Base-by-base conservation (phyloP, 495 filamentous ascomycete species). In the Staphylotrichum longicolle region DNA sequence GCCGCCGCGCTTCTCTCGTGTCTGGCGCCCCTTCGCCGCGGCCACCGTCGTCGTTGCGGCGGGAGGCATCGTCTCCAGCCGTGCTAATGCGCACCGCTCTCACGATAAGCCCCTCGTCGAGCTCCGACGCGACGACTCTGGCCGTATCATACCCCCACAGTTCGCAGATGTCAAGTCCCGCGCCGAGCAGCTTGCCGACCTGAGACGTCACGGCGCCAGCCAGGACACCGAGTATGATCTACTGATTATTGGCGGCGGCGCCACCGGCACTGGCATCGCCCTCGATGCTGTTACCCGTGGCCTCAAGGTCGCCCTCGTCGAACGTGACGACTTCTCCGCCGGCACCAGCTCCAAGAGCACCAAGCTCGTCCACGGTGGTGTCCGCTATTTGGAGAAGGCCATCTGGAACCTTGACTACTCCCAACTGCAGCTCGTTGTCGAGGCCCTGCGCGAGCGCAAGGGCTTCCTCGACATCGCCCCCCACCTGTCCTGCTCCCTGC, bases 291-390 rank as follows among this genome's bases (percentile, higher is more conserved):
- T 87, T 37, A 96, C 93, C 2, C 82, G 94, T 74, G 94, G 94
- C 6, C 77, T 98, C 67, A 94, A 89, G 77, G 94, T 98, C 45
- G 94, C 94, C 41, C 73, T 96, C 47, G 87, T 98, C 15, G 94
- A 98, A 73, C 80, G 91, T 54, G 94, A 97, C 69, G 94, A 98
- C 74, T 98, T 98, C 75, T 89, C 86, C 68, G 84, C 86, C 63
- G 94, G 94, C 30, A 98, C 94, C 14, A 96, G 91, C 74, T 93
- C 88, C 70, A 98, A 98, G 77, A 94, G 90, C 75, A 98, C 94
- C 39, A 98, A 98, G 74, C 79, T 98, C 62, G 94, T 98, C 3
- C 94, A 98, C 74, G 94, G 94, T 61, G 94, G 94, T 67, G 94
- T 98, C 47, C 82, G 94, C 61, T 98, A 98, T 70, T 78, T 98